A percentile compares a stretch with the other conserved stretches of the same genome.
phyloP scores from a whole-genome alignment of 306 rosid species.

The Prunus persica region Prunus_persica_NCBIv2 NC_034013.1:407001-407500 shows the following conservation, averaged over 20 bases:
- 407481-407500: neutral
- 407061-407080: neutral
- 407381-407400: neutral
- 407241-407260: conserved; percentile 88
- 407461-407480: neutral
- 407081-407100: neutral
- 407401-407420: neutral
- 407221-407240: conserved; percentile 87
- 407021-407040: neutral
- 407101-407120: neutral
- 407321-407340: conserved; percentile 40
- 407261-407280: conserved; percentile 71
- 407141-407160: neutral
- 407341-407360: neutral
- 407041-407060: neutral
- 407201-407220: conserved; percentile 74
- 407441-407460: neutral
- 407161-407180: conserved; percentile 50
- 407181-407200: conserved; percentile 60
- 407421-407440: no score
- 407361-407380: neutral
- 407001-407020: neutral
- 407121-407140: neutral
- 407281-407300: conserved; percentile 94
- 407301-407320: conserved; percentile 94